Percentiles rank a stretch among this genome's conserved stretches.
These are phyloP conservation scores for Candida jianshihensis DNA, from an alignment of 805 yeast genomes.

Conservation along the genomic window DNA sequence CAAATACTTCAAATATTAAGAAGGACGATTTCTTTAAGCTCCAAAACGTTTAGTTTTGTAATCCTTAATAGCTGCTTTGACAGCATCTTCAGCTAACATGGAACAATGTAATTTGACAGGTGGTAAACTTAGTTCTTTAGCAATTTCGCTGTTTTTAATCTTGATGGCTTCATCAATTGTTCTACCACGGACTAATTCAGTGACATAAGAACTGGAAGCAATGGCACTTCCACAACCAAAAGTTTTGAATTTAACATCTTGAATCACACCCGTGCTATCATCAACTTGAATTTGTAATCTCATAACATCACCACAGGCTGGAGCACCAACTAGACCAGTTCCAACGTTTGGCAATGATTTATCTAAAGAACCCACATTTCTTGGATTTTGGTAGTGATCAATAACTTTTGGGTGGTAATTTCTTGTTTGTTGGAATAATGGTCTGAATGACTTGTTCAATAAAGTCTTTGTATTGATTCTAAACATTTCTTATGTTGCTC, in stretches of 20 bases:
- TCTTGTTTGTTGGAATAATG: slow-evolving; percentile 25
- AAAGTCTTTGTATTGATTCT: slow-evolving; percentile 14
- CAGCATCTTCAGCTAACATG: slow-evolving; percentile 98
- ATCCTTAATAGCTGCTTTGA: slow-evolving; percentile 94
- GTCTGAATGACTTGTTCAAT: slow-evolving; percentile 11
- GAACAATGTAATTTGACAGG: slow-evolving; percentile 98
- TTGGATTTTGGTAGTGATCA: slow-evolving; percentile 93
- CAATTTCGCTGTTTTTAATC: slow-evolving; percentile 90
- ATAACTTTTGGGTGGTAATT: slow-evolving; percentile 88
- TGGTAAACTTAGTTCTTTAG: slow-evolving; percentile 89
- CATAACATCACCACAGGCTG: slow-evolving; percentile 99
- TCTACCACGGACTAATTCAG: slow-evolving; percentile 93
- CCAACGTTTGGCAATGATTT: slow-evolving; percentile 75
- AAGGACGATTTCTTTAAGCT: slow-evolving; percentile 4
- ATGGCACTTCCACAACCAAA: slow-evolving; percentile 99
- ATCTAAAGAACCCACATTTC: slow-evolving; percentile 92
- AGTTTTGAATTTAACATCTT: slow-evolving; percentile 95
- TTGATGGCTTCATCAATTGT: slow-evolving; percentile 87
- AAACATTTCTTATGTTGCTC: slow-evolving; percentile 11
- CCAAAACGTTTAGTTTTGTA: slow-evolving; percentile 72
- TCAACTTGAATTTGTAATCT: slow-evolving; percentile 90
- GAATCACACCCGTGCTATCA: slow-evolving; percentile 83
- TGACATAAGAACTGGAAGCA: slow-evolving; percentile 91
- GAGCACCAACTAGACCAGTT: slow-evolving; percentile 97
- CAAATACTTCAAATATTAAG: no score